phyloP scores from a whole-genome alignment of 768 basidiomycete genomes.

The Clitopilus passeckerianus region DNA sequence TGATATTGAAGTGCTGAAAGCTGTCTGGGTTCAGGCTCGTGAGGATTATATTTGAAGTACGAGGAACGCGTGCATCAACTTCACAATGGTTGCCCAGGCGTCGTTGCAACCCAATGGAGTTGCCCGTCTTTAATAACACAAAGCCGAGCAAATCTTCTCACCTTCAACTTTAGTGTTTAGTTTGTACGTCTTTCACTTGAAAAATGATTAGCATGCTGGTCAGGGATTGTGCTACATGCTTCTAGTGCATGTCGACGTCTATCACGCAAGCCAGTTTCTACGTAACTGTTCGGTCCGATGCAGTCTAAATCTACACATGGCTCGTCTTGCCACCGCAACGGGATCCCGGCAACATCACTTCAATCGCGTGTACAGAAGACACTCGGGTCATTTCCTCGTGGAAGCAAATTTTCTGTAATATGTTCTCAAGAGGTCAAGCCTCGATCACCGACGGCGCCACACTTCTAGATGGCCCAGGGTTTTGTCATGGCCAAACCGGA shows the following conservation, averaged over 20 bases:
- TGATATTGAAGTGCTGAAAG: conserved; percentile 4
- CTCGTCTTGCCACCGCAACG: not conserved
- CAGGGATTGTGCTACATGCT: not conserved
- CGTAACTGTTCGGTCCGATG: not conserved
- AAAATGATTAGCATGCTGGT: not conserved
- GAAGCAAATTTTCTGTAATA: not conserved
- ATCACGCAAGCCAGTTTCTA: not conserved
- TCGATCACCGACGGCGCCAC: not conserved
- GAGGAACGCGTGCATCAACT: conserved; percentile 11
- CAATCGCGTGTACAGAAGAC: not conserved
- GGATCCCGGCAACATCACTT: not conserved
- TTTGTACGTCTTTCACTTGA: not conserved
- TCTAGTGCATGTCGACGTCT: not conserved
- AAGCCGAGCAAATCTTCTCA: not conserved
- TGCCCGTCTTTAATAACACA: not conserved
- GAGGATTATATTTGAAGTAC: conserved; percentile 5
- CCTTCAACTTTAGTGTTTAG: not conserved
- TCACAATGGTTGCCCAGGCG: conserved; percentile 26
- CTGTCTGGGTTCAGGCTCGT: conserved; percentile 4
- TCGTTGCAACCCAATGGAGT: not conserved
- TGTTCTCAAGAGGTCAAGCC: not conserved
- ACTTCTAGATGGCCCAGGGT: not conserved
- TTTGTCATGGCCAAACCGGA: too few species aligned
- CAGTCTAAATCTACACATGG: not conserved
- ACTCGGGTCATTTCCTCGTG: not conserved